Base-by-base conservation (phyloP, 1,284 basidiomycete species). In the Fistulinella cinereoalba region DNA sequence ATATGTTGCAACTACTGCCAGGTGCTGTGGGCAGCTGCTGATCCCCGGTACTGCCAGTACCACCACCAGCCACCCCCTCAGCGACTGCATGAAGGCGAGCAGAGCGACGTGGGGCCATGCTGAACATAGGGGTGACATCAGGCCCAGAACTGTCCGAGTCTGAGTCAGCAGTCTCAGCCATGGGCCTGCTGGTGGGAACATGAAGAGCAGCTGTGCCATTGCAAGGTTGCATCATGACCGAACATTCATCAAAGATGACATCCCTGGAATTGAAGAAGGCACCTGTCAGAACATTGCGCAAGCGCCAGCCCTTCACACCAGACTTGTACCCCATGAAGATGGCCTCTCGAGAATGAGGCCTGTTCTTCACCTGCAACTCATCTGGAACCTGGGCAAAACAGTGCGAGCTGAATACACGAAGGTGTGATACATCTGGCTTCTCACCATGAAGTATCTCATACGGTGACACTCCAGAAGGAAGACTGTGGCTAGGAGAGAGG, bases 211-310 rank as follows among this genome's bases (percentile, higher is more conserved):
- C 25, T 27, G 25, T 27, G 25, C 8, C 12, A 27, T 27, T 12
- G 25, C 25, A 12, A 27, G 33, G n/a, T 2, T n/a, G n/a, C n/a
- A 4, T 1, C n/a, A 39, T 25, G 6, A 47, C 24, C 1, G 46
- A 47, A 11, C 41, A 19, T n/a, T 47, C 46, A 28, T 47, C 31
- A 3, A 47, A 43, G 3, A 47, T 13, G 0, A 43, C 31, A 16
- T 47, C 36, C 0, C 16, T 19, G 0, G 29, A 38, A 12, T 33
- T 39, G 24, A 47, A 47, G 36, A 47, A 39, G 0, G 23, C 1
- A 1, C 37, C 41, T 0, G 37, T 33, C 1, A 1, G 1, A 0
- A 9, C n/a, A 6, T 38, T 3, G 2, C 8, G 29, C 0, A 43
- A 12, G 0, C 13, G 8, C 46, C 46, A 48, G 0, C 46, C 41